Evolutionary conservation across 2,329 filamentous ascomycete species (phyloP).

Genomic region (Fusarium sp.): DNA sequence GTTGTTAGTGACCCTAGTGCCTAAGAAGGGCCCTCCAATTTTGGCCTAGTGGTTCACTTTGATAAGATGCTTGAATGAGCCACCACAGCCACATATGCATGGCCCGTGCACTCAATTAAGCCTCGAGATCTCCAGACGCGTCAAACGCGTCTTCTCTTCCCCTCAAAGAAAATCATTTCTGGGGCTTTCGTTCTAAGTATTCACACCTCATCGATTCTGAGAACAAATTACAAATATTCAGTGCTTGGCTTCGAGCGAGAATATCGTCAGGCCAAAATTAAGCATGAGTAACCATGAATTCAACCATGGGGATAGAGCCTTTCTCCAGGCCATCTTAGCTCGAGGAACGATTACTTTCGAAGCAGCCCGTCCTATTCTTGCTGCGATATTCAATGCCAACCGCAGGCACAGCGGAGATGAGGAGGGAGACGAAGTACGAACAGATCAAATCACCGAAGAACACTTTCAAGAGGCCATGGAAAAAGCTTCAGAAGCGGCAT

Average conservation of each 20-base stretch:
- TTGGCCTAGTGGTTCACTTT: too few species aligned
- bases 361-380: constrained; percentile 77
- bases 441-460: constrained; percentile 72
- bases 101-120: constrained; percentile 23
- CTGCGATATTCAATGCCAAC: constrained; percentile 74
- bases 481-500: constrained; percentile 75
- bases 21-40: too few species aligned
- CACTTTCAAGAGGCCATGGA: constrained; percentile 75
- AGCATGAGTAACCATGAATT: constrained; percentile 50
- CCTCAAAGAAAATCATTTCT: not conserved
- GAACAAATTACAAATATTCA: not conserved
- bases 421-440: constrained; percentile 52
- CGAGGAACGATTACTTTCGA: constrained; percentile 79
- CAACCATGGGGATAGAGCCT: constrained; percentile 79
- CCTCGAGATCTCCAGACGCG: constrained; percentile 16
- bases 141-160: constrained; percentile 23
- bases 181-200: not conserved
- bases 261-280: constrained; percentile 34
- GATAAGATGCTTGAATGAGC: not conserved
- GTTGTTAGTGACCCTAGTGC: too few species aligned
- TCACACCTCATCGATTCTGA: not conserved
- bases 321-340: constrained; percentile 87
- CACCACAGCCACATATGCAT: constrained; percentile 3
- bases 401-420: constrained; percentile 36
- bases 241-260: not conserved